Conservation (phyloP, 352 stramenopile genomes). For the Phytophthora vignae region DNA sequence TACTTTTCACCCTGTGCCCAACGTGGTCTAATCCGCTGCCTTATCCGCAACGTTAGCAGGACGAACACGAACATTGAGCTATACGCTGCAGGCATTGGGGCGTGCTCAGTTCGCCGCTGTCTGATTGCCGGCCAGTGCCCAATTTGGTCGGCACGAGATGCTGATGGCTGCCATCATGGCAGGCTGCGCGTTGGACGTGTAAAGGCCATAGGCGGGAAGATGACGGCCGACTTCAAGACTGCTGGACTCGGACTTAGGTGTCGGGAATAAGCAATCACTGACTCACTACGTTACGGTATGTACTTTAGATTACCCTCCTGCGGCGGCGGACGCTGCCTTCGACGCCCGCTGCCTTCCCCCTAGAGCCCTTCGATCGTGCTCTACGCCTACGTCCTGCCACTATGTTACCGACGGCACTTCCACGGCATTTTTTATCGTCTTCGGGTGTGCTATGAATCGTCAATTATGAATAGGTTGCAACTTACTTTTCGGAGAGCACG, state of each 20-base stretch:
- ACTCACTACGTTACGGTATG: conserved; percentile 22
- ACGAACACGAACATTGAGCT: no score
- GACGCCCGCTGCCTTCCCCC: conserved; percentile 16
- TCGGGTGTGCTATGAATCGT: conserved; percentile 25
- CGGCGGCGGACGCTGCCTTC: conserved; percentile 22
- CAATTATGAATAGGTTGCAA: conserved; percentile 30
- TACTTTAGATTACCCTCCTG: conserved; percentile 17
- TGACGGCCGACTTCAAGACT: no score
- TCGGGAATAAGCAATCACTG: conserved; percentile 16
- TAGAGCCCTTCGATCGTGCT: conserved; percentile 37
- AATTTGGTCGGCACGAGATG: no score
- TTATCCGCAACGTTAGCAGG: no score
- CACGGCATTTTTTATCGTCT: conserved; percentile 22
- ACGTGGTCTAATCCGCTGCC: no score
- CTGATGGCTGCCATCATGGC: no score
- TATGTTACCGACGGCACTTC: conserved; percentile 25
- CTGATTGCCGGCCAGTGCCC: no score
- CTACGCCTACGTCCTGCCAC: conserved; percentile 14
- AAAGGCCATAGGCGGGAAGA: conserved; percentile 3
- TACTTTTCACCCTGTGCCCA: no score
- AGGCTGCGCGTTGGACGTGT: background rate
- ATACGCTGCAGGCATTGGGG: no score
- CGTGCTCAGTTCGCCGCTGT: no score
- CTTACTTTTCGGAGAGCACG: conserved; percentile 83
- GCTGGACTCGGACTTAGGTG: no score